These are phyloP conservation scores for Clarireedia hainanense DNA, from an alignment of 2,329 filamentous ascomycete species.

Conservation along the genomic window DNA sequence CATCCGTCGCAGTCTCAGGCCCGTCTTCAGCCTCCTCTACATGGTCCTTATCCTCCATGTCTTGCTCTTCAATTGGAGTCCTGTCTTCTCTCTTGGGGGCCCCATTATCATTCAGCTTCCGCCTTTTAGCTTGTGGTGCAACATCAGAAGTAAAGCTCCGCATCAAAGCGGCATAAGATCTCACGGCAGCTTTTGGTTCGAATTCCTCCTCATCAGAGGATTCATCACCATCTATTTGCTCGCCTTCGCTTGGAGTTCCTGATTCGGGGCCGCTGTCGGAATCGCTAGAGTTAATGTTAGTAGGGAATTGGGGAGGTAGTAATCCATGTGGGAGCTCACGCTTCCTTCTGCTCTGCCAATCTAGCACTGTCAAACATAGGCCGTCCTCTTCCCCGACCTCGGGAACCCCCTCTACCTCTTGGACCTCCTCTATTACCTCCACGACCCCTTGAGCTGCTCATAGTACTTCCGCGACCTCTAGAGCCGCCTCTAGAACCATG, in stretches of 20 bases:
- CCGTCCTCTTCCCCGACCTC: conserved; percentile 24
- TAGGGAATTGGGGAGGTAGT: not conserved
- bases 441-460: conserved; percentile 15
- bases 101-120: conserved; percentile 40
- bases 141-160: conserved; percentile 45
- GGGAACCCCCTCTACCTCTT: conserved; percentile 17
- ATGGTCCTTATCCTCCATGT: conserved; percentile 30
- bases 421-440: conserved; percentile 20
- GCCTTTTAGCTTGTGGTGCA: conserved; percentile 44
- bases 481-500: conserved; percentile 19
- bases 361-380: conserved; percentile 40
- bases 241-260: conserved; percentile 34
- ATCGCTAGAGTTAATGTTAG: conserved; percentile 16
- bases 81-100: conserved; percentile 13
- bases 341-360: conserved; percentile 39
- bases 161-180: conserved; percentile 51
- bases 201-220: conserved; percentile 38
- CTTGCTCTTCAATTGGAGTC: conserved; percentile 12
- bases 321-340: conserved; percentile 10
- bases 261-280: conserved; percentile 25
- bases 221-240: conserved; percentile 37
- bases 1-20: conserved; percentile 30
- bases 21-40: conserved; percentile 44
- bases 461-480: conserved; percentile 15
- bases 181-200: conserved; percentile 30